A percentile compares a stretch with the other conserved stretches of the same genome.
These are phyloP conservation scores for Simplicillium aogashimaense DNA, from an alignment of 2,329 filamentous ascomycete species.

Conservation along the genomic window DNA sequence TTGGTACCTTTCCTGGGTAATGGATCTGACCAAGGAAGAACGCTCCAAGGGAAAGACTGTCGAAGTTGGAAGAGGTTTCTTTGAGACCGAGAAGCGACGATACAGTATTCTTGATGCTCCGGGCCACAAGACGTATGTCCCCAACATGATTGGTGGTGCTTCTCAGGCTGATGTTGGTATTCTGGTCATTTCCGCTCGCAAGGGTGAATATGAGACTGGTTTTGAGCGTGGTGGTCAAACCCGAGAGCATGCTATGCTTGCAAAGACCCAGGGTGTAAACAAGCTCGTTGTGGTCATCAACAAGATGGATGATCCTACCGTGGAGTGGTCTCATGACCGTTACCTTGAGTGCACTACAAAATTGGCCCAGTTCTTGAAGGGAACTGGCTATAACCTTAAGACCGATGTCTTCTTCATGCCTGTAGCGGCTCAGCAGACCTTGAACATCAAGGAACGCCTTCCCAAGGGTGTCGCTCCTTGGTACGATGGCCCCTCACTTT, in stretches of 20 bases:
- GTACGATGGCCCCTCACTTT: slow-evolving; percentile 81
- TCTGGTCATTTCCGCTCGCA: slow-evolving; percentile 89
- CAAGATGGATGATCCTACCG: slow-evolving; percentile 98
- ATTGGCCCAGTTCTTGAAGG: slow-evolving; percentile 79
- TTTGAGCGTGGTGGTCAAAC: slow-evolving; percentile 97
- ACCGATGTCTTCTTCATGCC: slow-evolving; percentile 93
- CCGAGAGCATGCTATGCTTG: slow-evolving; percentile 92
- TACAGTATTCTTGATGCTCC: slow-evolving; percentile 97
- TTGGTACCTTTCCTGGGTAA: slow-evolving; percentile 97
- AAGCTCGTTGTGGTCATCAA: slow-evolving; percentile 92
- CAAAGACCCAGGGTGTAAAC: slow-evolving; percentile 96
- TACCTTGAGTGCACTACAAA: slow-evolving; percentile 92
- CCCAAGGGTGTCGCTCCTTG: slow-evolving; percentile 67
- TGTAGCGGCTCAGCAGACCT: slow-evolving; percentile 76
- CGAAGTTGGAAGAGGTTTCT: slow-evolving; percentile 90
- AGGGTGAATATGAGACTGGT: slow-evolving; percentile 97
- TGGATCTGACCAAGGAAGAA: slow-evolving; percentile 96
- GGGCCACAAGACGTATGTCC: slow-evolving; percentile 95
- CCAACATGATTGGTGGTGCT: slow-evolving; percentile 94
- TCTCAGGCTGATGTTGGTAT: slow-evolving; percentile 91
- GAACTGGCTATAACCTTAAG: slow-evolving; percentile 88
- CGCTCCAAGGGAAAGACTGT: slow-evolving; percentile 95
- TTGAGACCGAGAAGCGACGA: slow-evolving; percentile 90
- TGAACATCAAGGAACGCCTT: slow-evolving; percentile 83
- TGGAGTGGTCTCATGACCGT: slow-evolving; percentile 88